A percentile compares a stretch with the other conserved stretches of the same genome.
These are phyloP conservation scores for Entomortierella parvispora DNA, from an alignment of 192 early-diverging fungal genomes.

Conservation along the genomic window DNA sequence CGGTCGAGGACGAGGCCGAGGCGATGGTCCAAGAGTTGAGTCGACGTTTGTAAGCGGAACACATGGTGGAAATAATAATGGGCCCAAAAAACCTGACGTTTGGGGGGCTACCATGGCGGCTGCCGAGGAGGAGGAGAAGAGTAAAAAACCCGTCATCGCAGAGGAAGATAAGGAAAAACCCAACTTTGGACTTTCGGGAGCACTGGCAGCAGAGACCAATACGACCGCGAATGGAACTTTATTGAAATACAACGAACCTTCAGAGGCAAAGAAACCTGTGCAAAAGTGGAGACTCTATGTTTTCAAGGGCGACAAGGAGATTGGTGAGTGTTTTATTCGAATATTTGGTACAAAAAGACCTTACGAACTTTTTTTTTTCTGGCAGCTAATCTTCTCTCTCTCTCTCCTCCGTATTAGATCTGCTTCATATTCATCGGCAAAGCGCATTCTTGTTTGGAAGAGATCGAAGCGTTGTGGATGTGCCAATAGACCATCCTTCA, in stretches of 20 bases:
- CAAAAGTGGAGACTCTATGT: slow-evolving; percentile 88
- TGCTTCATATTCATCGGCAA: slow-evolving; percentile 86
- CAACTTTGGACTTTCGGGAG: slow-evolving; percentile 88
- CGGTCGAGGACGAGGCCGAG: not conserved
- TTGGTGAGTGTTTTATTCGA: slow-evolving; percentile 59
- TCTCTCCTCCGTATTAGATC: slow-evolving; percentile 61
- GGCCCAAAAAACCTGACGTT: slow-evolving; percentile 32
- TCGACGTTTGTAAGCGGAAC: slow-evolving; percentile 26
- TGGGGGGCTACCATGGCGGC: slow-evolving; percentile 52
- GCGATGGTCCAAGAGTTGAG: slow-evolving; percentile 33
- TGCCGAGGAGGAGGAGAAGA: slow-evolving; percentile 35
- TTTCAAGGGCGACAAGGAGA: slow-evolving; percentile 91
- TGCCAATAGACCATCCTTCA: slow-evolving; percentile 95
- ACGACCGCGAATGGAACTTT: slow-evolving; percentile 83
- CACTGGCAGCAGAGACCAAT: slow-evolving; percentile 89
- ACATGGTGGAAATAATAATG: not conserved
- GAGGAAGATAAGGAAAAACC: slow-evolving; percentile 73
- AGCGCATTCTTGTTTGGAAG: slow-evolving; percentile 90
- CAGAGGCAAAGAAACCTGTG: slow-evolving; percentile 85
- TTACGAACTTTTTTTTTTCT: slow-evolving; percentile 8
- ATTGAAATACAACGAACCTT: slow-evolving; percentile 93
- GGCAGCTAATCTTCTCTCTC: no score
- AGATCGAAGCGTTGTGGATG: slow-evolving; percentile 87
- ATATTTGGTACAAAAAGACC: not conserved
- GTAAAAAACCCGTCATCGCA: slow-evolving; percentile 45